These are phyloP conservation scores for Suillus decipiens DNA, from an alignment of 768 basidiomycete species.

Conservation along the genomic window DNA sequence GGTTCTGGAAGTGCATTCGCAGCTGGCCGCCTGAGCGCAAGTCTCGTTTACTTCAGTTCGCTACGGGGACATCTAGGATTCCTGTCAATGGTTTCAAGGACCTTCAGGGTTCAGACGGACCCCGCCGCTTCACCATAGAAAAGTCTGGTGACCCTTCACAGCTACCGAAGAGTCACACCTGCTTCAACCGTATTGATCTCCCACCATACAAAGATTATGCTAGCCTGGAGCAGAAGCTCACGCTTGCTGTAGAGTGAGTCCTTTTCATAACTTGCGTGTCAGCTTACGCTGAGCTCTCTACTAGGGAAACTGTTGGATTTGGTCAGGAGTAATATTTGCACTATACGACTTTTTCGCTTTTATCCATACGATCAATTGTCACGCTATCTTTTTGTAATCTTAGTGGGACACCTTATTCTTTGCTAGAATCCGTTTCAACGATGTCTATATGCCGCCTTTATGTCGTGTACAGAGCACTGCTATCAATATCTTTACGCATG, in stretches of 20 bases:
- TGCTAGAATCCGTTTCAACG: slow-evolving; percentile 1
- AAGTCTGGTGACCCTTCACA: slow-evolving; percentile 97
- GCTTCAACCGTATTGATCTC: slow-evolving; percentile 96
- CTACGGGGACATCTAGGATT: slow-evolving; percentile 94
- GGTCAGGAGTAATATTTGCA: slow-evolving; percentile 74
- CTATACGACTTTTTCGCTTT: slow-evolving; percentile 3
- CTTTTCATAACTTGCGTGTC: slow-evolving; percentile 11
- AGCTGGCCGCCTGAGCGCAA: slow-evolving; percentile 99
- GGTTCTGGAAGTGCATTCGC: slow-evolving; percentile 99
- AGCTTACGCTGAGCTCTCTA: slow-evolving; percentile 20
- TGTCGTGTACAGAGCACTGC: not conserved
- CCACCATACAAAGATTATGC: slow-evolving; percentile 98
- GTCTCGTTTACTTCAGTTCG: slow-evolving; percentile 93
- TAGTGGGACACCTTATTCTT: slow-evolving; percentile 24
- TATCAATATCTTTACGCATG: not conserved
- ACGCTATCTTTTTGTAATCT: slow-evolving; percentile 34
- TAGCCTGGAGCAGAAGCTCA: slow-evolving; percentile 92
- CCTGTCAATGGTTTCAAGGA: slow-evolving; percentile 99
- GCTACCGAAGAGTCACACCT: slow-evolving; percentile 94
- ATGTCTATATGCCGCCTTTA: not conserved
- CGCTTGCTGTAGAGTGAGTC: slow-evolving; percentile 89
- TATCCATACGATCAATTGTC: slow-evolving; percentile 16
- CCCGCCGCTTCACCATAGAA: slow-evolving; percentile 96
- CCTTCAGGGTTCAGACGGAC: slow-evolving; percentile 96
- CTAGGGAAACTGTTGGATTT: slow-evolving; percentile 90